Evolutionary conservation across 1,284 basidiomycete genomes (phyloP).

Genomic region (Paramarasmius palmivorus): DNA sequence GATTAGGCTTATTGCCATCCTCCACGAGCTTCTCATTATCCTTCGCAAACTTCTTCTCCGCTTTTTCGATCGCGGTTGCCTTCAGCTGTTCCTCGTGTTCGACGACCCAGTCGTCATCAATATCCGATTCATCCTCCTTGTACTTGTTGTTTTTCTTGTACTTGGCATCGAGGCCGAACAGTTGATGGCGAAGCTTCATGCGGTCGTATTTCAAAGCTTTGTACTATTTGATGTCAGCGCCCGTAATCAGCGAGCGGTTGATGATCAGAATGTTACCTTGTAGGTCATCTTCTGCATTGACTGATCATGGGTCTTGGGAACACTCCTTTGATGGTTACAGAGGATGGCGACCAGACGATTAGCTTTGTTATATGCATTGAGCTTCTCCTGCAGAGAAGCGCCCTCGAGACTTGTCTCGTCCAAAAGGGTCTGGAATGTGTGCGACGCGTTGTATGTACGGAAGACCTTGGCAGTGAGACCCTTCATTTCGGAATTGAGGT

Average conservation of each 20-base stretch:
- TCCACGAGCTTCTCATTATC: conserved; percentile 86
- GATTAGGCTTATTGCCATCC: conserved; percentile 62
- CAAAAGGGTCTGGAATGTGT: conserved; percentile 89
- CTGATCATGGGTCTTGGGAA: conserved; percentile 87
- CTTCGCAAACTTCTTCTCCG: conserved; percentile 84
- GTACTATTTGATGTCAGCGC: background rate
- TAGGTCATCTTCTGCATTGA: conserved; percentile 91
- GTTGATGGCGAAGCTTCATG: conserved; percentile 84
- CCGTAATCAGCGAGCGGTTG: background rate
- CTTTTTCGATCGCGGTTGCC: conserved; percentile 84
- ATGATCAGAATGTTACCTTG: conserved; percentile 59
- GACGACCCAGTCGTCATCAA: conserved; percentile 90
- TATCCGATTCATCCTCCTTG: conserved; percentile 82
- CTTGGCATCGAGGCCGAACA: conserved; percentile 77
- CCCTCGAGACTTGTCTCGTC: conserved; percentile 73
- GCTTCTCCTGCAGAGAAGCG: conserved; percentile 85
- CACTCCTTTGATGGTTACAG: conserved; percentile 96
- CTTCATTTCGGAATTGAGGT: conserved; percentile 90
- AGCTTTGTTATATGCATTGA: conserved; percentile 93
- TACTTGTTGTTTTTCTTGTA: conserved; percentile 84
- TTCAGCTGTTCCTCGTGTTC: conserved; percentile 81
- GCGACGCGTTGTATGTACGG: conserved; percentile 97
- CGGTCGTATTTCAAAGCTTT: conserved; percentile 86
- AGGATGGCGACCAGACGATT: conserved; percentile 94
- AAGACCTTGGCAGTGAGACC: conserved; percentile 97